These are phyloP conservation scores for Arachis hypogaea DNA, from an alignment of 306 rosid species.

Conservation along the genomic window DNA sequence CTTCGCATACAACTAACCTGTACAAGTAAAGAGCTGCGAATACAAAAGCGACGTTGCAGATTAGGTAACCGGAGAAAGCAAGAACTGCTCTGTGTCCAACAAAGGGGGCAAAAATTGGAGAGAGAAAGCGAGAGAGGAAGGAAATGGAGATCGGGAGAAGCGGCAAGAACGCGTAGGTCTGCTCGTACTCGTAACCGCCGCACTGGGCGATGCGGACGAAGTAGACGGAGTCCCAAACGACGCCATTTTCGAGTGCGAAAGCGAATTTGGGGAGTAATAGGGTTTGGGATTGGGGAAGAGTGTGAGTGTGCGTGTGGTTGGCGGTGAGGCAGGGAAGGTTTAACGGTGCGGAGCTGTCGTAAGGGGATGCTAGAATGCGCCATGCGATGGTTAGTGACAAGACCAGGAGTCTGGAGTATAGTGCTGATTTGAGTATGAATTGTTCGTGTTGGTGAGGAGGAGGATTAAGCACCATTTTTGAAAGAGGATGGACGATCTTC, in stretches of 20 bases:
- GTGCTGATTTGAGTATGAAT: conserved; percentile 59
- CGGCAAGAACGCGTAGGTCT: conserved; percentile 83
- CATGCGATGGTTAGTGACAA: conserved; percentile 55
- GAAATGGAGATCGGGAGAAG: conserved; percentile 73
- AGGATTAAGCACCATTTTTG: conserved; percentile 38
- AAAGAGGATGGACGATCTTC: neutral
- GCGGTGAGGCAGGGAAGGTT: conserved; percentile 56
- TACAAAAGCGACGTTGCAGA: conserved; percentile 71
- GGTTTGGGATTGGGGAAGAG: neutral
- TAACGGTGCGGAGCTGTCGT: conserved; percentile 85
- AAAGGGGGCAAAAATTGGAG: conserved; percentile 47
- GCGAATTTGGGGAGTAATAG: conserved; percentile 1
- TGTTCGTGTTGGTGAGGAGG: neutral
- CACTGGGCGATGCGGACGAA: conserved; percentile 73
- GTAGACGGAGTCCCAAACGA: conserved; percentile 91
- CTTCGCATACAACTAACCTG: conserved; percentile 41
- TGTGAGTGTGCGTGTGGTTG: neutral
- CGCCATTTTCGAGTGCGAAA: conserved; percentile 63
- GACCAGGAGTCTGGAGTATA: conserved; percentile 60
- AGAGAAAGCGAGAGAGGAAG: conserved; percentile 56
- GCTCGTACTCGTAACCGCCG: conserved; percentile 95
- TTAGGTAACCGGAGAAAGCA: conserved; percentile 66
- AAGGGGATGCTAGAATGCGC: conserved; percentile 62
- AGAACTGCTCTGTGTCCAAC: conserved; percentile 65
- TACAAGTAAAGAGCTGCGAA: conserved; percentile 67